phyloP scores from a whole-genome alignment of 2,329 filamentous ascomycete genomes.

The Fusarium austroafricanum region DNA sequence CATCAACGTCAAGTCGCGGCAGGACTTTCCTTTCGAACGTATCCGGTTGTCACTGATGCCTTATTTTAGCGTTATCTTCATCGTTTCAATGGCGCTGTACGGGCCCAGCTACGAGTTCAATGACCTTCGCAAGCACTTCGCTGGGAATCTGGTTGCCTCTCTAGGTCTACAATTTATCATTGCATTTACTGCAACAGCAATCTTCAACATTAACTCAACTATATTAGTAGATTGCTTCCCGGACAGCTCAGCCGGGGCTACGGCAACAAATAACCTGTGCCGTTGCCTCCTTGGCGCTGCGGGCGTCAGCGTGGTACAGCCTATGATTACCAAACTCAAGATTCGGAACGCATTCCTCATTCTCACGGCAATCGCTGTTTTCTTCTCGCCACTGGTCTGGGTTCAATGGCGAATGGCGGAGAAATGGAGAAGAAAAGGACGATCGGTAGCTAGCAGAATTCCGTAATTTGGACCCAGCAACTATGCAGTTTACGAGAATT shows the following conservation, averaged over 20 bases:
- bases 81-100: not conserved
- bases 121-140: not conserved
- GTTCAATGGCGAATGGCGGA: not conserved
- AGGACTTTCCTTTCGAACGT: not conserved
- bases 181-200: not conserved
- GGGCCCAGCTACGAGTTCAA: constrained; percentile 2
- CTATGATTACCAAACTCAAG: not conserved
- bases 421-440: not conserved
- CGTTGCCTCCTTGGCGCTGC: not conserved
- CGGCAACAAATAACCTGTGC: not conserved
- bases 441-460: no score
- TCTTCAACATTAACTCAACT: constrained; percentile 3
- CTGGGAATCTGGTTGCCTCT: not conserved
- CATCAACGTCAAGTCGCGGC: not conserved
- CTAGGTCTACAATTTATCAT: constrained; percentile 1
- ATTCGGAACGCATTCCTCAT: not conserved
- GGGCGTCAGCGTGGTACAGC: constrained; percentile 4
- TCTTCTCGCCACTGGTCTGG: constrained; percentile 1
- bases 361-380: not conserved
- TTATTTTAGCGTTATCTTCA: not conserved
- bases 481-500: no score
- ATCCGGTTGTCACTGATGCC: not conserved
- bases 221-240: constrained; percentile 1
- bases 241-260: not conserved
- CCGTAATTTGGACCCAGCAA: no score